Percentiles rank a stretch among this genome's conserved stretches.
phyloP scores from a whole-genome alignment of 208 protist genomes.

The Angomonas ambiguus region DNA sequence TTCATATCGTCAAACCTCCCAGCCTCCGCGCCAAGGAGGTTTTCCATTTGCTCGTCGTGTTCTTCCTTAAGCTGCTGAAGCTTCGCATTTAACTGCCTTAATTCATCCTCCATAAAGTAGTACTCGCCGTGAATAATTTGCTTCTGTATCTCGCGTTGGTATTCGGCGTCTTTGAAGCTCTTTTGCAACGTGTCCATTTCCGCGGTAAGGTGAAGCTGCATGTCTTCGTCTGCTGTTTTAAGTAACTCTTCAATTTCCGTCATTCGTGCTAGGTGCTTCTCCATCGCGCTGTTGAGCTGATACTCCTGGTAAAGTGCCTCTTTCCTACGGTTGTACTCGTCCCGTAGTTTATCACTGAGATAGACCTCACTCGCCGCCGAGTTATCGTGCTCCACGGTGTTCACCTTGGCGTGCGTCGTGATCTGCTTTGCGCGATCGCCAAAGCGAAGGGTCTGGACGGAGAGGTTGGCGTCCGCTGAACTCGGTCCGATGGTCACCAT shows the following conservation, averaged over 20 bases:
- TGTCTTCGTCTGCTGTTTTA: conserved; percentile 45
- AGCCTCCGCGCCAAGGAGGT: conserved; percentile 46
- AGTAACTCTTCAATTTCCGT: conserved; percentile 60
- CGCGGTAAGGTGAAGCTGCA: conserved; percentile 46
- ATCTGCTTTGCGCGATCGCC: conserved; percentile 86
- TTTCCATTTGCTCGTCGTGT: conserved; percentile 69
- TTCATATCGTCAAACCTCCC: conserved; percentile 32
- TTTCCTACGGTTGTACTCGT: conserved; percentile 70
- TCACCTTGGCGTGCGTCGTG: conserved; percentile 71
- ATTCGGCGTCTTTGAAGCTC: conserved; percentile 49
- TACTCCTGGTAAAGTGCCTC: conserved; percentile 73
- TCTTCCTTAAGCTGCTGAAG: conserved; percentile 69
- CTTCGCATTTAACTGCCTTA: conserved; percentile 57
- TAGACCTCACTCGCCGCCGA: conserved; percentile 29
- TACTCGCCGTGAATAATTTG: conserved; percentile 70
- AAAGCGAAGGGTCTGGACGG: conserved; percentile 82
- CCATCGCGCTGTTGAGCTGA: conserved; percentile 51
- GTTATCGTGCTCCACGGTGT: conserved; percentile 49
- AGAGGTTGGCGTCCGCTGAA: conserved; percentile 59
- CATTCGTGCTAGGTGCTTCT: conserved; percentile 56
- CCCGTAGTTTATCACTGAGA: conserved; percentile 37
- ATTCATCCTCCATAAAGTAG: conserved; percentile 53
- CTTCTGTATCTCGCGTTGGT: conserved; percentile 48
- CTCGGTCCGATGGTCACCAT: conserved; percentile 83
- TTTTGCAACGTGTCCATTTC: conserved; percentile 58